These are phyloP conservation scores for Thielaviopsis cerberus DNA, from an alignment of 2,329 filamentous ascomycete species.

Conservation along the genomic window DNA sequence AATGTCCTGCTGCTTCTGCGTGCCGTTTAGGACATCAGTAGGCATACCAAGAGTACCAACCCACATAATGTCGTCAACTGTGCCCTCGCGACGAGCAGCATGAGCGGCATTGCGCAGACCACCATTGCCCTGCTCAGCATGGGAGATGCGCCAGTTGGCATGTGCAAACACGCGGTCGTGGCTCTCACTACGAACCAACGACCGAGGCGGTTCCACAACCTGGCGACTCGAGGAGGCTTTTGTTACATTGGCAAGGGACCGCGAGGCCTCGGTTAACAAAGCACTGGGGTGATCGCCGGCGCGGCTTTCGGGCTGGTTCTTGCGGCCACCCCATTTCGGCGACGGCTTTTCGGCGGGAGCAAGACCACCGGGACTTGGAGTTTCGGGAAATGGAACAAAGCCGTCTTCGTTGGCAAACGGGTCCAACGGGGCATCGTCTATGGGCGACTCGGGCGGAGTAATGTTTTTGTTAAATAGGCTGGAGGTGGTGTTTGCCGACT, in stretches of 20 bases:
- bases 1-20: constrained; percentile 63
- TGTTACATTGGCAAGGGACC: constrained; percentile 36
- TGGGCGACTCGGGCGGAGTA: constrained; percentile 38
- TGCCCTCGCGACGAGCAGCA: constrained; percentile 51
- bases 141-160: constrained; percentile 68
- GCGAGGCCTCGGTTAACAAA: constrained; percentile 52
- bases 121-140: constrained; percentile 79
- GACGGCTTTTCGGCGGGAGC: constrained; percentile 58
- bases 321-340: constrained; percentile 55
- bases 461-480: constrained; percentile 36
- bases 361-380: constrained; percentile 23
- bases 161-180: constrained; percentile 54
- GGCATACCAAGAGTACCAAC: constrained; percentile 88
- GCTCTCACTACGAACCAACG: constrained; percentile 37
- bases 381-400: constrained; percentile 32
- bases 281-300: constrained; percentile 57
- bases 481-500: constrained; percentile 20
- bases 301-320: constrained; percentile 62
- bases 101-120: constrained; percentile 77
- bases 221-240: constrained; percentile 31
- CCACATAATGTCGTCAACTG: constrained; percentile 62
- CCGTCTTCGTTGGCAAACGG: constrained; percentile 41
- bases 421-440: constrained; percentile 27
- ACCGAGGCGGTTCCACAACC: constrained; percentile 36
- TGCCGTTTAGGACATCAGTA: constrained; percentile 62